A percentile compares a stretch with the other conserved stretches of the same genome.
phyloP scores from a whole-genome alignment of 176 grass and related monocot genomes.

The Triticum timopheevii region DNA sequence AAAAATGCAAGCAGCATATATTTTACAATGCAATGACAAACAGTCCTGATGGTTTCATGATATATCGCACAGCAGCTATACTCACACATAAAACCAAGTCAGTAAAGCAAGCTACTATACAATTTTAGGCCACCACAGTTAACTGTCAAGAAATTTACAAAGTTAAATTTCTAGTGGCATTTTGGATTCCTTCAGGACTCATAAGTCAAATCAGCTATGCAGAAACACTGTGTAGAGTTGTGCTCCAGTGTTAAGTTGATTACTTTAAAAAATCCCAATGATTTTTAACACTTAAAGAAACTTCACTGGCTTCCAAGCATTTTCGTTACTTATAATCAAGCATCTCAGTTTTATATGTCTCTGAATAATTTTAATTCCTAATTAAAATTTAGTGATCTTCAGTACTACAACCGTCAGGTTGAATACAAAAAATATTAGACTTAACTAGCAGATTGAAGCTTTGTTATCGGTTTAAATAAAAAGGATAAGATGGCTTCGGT shows the following conservation, averaged over 20 bases:
- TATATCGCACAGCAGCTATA: constrained; percentile 17
- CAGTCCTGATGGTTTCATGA: constrained; percentile 11
- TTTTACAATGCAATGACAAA: background rate
- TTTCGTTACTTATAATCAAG: constrained; percentile 16
- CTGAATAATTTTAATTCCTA: constrained; percentile 16
- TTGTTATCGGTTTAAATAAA: constrained; percentile 44
- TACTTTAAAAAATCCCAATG: background rate
- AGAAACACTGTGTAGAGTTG: background rate
- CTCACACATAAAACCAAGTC: background rate
- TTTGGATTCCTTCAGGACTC: constrained; percentile 5
- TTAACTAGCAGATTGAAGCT: constrained; percentile 45
- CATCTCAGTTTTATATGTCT: constrained; percentile 21
- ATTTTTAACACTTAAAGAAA: background rate
- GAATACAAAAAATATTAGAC: constrained; percentile 23
- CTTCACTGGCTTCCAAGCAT: constrained; percentile 13
- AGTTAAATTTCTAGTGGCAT: background rate
- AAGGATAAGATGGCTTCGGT: constrained; percentile 19
- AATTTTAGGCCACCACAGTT: constrained; percentile 16
- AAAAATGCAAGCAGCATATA: background rate
- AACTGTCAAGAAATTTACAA: constrained; percentile 1
- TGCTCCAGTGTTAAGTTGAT: constrained; percentile 15
- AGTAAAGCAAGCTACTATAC: background rate
- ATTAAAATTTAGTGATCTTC: constrained; percentile 17
- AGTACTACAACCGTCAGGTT: constrained; percentile 9
- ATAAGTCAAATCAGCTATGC: background rate